A percentile compares a stretch with the other conserved stretches of the same genome.
These are phyloP conservation scores for Aspergillus mulundensis DNA, from an alignment of 495 filamentous ascomycete species.

Conservation along the genomic window DNA sequence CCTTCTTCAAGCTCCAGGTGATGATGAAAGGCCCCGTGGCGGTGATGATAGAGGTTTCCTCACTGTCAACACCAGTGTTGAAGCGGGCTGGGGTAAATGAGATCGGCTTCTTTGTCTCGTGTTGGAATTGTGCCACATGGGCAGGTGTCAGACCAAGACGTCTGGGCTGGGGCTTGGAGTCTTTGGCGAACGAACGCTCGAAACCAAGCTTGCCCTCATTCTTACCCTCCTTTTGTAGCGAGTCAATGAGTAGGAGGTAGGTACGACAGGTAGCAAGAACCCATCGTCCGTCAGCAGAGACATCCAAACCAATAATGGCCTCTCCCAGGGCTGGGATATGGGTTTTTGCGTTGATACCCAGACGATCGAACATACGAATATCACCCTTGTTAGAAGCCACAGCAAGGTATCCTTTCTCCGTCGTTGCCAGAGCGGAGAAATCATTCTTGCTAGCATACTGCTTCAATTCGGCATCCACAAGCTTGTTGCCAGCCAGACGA, in stretches of 20 bases:
- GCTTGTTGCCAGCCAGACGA: constrained; percentile 82
- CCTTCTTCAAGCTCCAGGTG: constrained; percentile 92
- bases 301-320: constrained; percentile 89
- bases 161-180: constrained; percentile 87
- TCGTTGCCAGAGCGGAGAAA: constrained; percentile 90
- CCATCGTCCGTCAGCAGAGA: constrained; percentile 93
- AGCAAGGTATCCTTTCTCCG: constrained; percentile 92
- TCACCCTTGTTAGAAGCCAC: constrained; percentile 97
- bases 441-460: constrained; percentile 96
- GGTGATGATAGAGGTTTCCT: constrained; percentile 90
- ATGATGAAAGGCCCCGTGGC: constrained; percentile 97
- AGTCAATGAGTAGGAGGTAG: constrained; percentile 89
- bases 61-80: constrained; percentile 77
- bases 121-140: constrained; percentile 94
- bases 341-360: constrained; percentile 97
- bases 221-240: constrained; percentile 86
- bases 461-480: constrained; percentile 88
- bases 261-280: constrained; percentile 91
- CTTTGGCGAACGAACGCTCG: constrained; percentile 87
- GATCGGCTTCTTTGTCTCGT: constrained; percentile 83
- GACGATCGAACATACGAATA: constrained; percentile 90
- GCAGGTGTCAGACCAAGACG: constrained; percentile 81
- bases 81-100: constrained; percentile 89
- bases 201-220: constrained; percentile 98
- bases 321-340: constrained; percentile 94